A percentile compares a stretch with the other conserved stretches of the same genome.
These are phyloP conservation scores for Salix arbutifolia DNA, from an alignment of 345 rosid genomes.

Conservation along the genomic window DNA sequence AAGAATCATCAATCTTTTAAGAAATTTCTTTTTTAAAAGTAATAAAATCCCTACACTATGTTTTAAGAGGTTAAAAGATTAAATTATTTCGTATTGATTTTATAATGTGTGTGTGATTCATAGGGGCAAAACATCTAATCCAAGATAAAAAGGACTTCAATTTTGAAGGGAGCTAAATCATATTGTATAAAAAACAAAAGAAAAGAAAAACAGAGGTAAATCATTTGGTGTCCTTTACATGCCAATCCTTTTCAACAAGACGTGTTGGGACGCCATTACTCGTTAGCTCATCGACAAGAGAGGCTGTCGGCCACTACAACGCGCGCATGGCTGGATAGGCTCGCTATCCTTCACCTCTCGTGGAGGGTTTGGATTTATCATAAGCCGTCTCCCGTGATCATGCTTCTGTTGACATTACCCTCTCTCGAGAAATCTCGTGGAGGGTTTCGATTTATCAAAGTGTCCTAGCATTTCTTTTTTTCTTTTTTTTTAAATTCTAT, in stretches of 20 bases:
- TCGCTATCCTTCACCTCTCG: neutral
- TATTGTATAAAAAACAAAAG: too few species aligned
- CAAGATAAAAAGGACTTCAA: neutral
- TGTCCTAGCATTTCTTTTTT: too few species aligned
- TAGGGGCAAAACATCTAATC: neutral
- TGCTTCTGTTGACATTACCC: conserved; percentile 16
- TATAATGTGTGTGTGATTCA: too few species aligned
- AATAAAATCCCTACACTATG: too few species aligned
- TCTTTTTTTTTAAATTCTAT: neutral
- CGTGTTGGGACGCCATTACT: conserved; percentile 5
- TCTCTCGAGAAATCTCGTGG: neutral
- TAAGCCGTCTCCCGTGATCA: conserved; percentile 27
- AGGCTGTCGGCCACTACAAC: conserved; percentile 32
- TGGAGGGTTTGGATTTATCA: neutral
- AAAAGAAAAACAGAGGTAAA: neutral
- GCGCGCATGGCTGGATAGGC: conserved; percentile 14
- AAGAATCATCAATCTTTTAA: too few species aligned
- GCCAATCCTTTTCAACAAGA: neutral
- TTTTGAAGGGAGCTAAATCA: too few species aligned
- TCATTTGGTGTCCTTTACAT: conserved; percentile 7
- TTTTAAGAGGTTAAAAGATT: too few species aligned
- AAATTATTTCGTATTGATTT: too few species aligned
- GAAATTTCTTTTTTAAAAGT: too few species aligned
- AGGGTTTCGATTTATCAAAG: too few species aligned
- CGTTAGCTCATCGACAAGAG: conserved; percentile 6